These are phyloP conservation scores for Kokia cookei DNA, from an alignment of 441 rosid species.

Conservation along the genomic window DNA sequence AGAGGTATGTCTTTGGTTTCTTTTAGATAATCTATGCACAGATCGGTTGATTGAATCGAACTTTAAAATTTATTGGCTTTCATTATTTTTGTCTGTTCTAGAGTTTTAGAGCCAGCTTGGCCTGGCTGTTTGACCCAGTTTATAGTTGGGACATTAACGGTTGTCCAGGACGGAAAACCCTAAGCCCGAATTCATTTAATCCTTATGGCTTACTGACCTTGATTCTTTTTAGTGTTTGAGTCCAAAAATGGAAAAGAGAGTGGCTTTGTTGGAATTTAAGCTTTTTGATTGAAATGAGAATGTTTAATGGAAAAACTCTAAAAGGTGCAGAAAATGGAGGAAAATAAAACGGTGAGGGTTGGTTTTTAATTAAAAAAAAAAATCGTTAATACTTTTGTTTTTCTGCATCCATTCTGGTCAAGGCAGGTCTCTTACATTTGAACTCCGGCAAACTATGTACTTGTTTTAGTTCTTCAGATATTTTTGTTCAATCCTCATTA, in stretches of 20 bases:
- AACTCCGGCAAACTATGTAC: not conserved
- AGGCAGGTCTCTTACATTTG: not conserved
- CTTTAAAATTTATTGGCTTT: not conserved
- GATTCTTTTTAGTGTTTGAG: not conserved
- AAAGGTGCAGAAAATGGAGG: not conserved
- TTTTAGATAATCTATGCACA: not conserved
- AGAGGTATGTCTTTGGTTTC: constrained; percentile 47
- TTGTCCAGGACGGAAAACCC: not conserved
- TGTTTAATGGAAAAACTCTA: not conserved
- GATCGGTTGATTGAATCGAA: not conserved
- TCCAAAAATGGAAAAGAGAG: not conserved
- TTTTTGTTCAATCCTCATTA: not conserved
- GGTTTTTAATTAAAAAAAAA: too few species aligned
- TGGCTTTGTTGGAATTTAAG: not conserved
- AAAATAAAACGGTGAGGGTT: too few species aligned
- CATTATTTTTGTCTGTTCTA: not conserved
- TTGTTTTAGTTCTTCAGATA: not conserved
- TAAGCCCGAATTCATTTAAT: not conserved
- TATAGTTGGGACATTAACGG: not conserved
- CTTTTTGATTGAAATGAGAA: not conserved
- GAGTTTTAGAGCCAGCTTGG: not conserved
- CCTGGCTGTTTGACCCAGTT: not conserved
- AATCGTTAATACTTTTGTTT: not conserved
- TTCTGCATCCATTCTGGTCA: not conserved
- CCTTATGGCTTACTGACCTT: not conserved